A percentile compares a stretch with the other conserved stretches of the same genome.
Evolutionary conservation across 805 yeast genomes (phyloP).

Genomic region (Candida nonsorbophila): DNA sequence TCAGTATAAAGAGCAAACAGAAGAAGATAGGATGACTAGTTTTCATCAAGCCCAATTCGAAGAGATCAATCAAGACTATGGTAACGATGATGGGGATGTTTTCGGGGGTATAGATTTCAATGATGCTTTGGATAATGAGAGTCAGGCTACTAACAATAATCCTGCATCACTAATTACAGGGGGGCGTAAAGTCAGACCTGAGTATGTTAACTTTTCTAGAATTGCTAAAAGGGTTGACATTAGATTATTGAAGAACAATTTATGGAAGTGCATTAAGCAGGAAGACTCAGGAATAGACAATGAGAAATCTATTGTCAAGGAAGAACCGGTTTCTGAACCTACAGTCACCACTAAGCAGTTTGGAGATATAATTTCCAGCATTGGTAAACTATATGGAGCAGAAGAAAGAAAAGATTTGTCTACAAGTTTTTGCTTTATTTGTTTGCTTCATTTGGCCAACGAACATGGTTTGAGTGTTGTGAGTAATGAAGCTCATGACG

Average conservation of each 20-base stretch:
- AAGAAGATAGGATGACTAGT: constrained; percentile 31
- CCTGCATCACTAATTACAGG: constrained; percentile 7
- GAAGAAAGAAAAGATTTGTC: constrained; percentile 39
- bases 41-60: constrained; percentile 38
- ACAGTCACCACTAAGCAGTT: constrained; percentile 36
- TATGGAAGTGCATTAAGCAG: constrained; percentile 30
- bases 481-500: constrained; percentile 27
- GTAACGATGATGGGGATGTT: constrained; percentile 25
- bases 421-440: constrained; percentile 42
- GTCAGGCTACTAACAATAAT: constrained; percentile 3
- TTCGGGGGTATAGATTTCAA: constrained; percentile 39
- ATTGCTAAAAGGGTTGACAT: constrained; percentile 40
- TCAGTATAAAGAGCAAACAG: constrained; percentile 44
- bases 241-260: constrained; percentile 33
- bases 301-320: constrained; percentile 3
- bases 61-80: constrained; percentile 30
- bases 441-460: constrained; percentile 40
- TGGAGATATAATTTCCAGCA: constrained; percentile 27
- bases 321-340: constrained; percentile 8
- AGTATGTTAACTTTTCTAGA: constrained; percentile 36
- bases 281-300: constrained; percentile 4
- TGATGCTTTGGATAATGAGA: constrained; percentile 25
- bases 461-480: constrained; percentile 34
- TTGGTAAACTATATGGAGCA: constrained; percentile 26
- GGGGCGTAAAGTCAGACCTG: constrained; percentile 24